phyloP scores from a whole-genome alignment of 2,329 filamentous ascomycete species.

The Zalaria obscura region DNA sequence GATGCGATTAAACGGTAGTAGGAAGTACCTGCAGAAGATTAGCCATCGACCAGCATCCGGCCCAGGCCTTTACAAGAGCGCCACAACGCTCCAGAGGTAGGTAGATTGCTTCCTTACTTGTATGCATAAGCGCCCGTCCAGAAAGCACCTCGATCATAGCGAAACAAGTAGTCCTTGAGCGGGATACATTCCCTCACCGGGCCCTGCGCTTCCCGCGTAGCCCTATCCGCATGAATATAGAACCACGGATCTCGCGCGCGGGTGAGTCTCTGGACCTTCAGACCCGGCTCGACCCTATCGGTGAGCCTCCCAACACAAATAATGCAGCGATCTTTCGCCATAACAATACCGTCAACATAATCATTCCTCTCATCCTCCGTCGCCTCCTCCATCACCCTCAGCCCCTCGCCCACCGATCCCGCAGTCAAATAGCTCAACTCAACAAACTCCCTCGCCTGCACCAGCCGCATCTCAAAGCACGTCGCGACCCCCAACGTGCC shows the following conservation, averaged over 20 bases:
- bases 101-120: background rate
- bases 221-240: constrained; percentile 15
- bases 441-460: constrained; percentile 32
- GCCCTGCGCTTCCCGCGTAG: too few relatives aligned
- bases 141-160: constrained; percentile 56
- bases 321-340: constrained; percentile 25
- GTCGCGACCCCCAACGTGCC: constrained; percentile 56
- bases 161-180: constrained; percentile 53
- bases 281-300: constrained; percentile 8
- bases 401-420: constrained; percentile 25
- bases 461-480: constrained; percentile 34
- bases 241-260: constrained; percentile 35
- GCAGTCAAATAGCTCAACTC: constrained; percentile 34
- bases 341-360: constrained; percentile 38
- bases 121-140: constrained; percentile 49
- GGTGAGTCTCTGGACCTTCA: constrained; percentile 21
- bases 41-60: too few relatives aligned
- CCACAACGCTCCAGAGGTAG: background rate
- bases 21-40: constrained; percentile 43
- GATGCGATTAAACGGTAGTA: constrained; percentile 48
- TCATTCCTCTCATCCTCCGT: constrained; percentile 23
- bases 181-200: constrained; percentile 27
- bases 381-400: constrained; percentile 23
- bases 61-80: too few relatives aligned
- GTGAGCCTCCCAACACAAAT: constrained; percentile 31